Evolutionary conservation across 768 basidiomycete species (phyloP).

Genomic region (Lentinus brumalis): DNA sequence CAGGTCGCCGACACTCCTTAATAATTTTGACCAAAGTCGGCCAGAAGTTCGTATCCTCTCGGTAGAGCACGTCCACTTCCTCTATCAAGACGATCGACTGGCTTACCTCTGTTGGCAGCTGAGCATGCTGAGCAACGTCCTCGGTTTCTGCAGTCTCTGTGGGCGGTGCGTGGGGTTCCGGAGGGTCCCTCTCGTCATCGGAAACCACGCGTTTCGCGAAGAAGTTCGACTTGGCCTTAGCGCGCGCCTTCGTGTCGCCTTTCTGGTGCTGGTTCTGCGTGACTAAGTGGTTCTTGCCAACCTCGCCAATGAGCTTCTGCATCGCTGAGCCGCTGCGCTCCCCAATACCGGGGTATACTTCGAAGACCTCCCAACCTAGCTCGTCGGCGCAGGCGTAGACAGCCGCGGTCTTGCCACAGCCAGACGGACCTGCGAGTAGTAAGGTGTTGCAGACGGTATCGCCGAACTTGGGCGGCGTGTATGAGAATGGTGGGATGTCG

Average conservation of each 20-base stretch:
- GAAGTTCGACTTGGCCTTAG: constrained; percentile 7
- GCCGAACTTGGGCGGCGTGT: constrained; percentile 33
- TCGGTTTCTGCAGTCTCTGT: background rate
- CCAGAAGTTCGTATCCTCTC: constrained; percentile 88
- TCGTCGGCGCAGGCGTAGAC: constrained; percentile 95
- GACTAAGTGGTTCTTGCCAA: constrained; percentile 81
- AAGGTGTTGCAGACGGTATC: constrained; percentile 81
- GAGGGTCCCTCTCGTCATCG: constrained; percentile 21
- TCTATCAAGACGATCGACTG: constrained; percentile 93
- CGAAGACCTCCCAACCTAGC: constrained; percentile 94
- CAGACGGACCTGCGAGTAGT: constrained; percentile 78
- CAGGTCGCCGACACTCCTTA: constrained; percentile 80
- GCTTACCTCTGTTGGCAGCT: constrained; percentile 38
- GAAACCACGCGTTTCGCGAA: constrained; percentile 20
- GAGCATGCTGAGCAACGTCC: background rate
- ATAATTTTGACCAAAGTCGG: constrained; percentile 79
- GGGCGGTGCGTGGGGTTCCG: background rate
- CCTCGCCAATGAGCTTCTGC: constrained; percentile 83
- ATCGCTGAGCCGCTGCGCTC: constrained; percentile 80
- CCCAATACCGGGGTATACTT: constrained; percentile 96
- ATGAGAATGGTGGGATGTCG: constrained; percentile 7
- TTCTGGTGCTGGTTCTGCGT: constrained; percentile 24
- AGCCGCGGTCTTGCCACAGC: constrained; percentile 88
- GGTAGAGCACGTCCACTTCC: constrained; percentile 93
- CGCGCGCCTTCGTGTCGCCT: background rate